Percentiles rank a stretch among this genome's conserved stretches.
Evolutionary conservation across 1,284 basidiomycete species (phyloP).

Genomic region (Tilletia walkeri): DNA sequence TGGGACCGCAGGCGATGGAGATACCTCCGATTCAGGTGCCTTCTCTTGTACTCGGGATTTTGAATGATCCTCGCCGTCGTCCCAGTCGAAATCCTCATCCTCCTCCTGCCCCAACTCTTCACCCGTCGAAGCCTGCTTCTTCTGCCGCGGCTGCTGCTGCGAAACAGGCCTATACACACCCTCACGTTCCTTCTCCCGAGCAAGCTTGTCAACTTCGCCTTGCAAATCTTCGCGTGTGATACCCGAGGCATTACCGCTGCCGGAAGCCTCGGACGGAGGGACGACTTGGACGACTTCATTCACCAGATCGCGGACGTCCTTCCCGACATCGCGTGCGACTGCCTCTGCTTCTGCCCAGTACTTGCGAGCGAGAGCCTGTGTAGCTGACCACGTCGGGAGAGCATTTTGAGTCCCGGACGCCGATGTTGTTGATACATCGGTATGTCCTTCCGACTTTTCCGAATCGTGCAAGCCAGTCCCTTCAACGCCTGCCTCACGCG

Average conservation of each 20-base stretch:
- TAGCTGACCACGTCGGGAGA: slow-evolving; percentile 3
- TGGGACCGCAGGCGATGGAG: neutral
- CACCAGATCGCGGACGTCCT: slow-evolving; percentile 42
- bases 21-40: neutral
- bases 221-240: slow-evolving; percentile 7
- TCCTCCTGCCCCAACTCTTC: slow-evolving; percentile 21
- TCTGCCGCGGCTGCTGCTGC: neutral
- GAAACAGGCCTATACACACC: neutral
- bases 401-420: neutral
- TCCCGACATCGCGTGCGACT: slow-evolving; percentile 39
- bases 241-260: neutral
- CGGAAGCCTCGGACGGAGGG: slow-evolving; percentile 28
- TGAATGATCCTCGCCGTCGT: slow-evolving; percentile 33
- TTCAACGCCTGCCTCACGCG: neutral
- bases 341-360: slow-evolving; percentile 38
- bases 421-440: neutral
- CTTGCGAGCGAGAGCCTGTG: slow-evolving; percentile 38
- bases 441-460: neutral
- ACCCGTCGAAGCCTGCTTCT: neutral
- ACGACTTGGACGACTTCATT: slow-evolving; percentile 43
- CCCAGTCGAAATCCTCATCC: slow-evolving; percentile 45
- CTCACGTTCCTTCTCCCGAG: slow-evolving; percentile 3
- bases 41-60: neutral
- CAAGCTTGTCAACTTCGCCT: slow-evolving; percentile 4
- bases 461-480: neutral